A percentile compares a stretch with the other conserved stretches of the same genome.
Conservation (phyloP, 164 flowering plant species). For the Platanus orientalis region DNA sequence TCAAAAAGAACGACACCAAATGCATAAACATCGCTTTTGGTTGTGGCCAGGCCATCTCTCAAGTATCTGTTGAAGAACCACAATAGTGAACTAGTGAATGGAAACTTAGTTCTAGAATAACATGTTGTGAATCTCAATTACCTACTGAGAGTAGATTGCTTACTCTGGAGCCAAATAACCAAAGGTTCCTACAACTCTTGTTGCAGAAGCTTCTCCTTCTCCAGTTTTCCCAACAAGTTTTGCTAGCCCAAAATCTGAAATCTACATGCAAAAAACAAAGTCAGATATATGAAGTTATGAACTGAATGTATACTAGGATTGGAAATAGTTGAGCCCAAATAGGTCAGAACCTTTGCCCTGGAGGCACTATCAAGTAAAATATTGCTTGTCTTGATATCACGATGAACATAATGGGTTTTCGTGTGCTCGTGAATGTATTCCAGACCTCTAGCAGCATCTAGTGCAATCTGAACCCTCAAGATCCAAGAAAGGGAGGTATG, state of each 20-base stretch:
- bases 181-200: conserved; percentile 91
- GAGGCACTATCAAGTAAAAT: conserved; percentile 80
- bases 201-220: conserved; percentile 72
- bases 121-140: neutral
- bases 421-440: conserved; percentile 98
- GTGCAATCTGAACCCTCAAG: conserved; percentile 82
- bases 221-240: conserved; percentile 67
- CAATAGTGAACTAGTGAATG: conserved; percentile 5
- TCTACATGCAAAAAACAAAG: conserved; percentile 32
- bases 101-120: conserved; percentile 1
- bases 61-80: conserved; percentile 50
- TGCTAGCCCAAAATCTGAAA: conserved; percentile 94
- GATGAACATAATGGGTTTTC: conserved; percentile 88
- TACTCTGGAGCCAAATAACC: conserved; percentile 99
- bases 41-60: conserved; percentile 81
- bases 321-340: neutral
- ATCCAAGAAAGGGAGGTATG: conserved; percentile 88
- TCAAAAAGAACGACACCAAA: conserved; percentile 95
- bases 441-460: conserved; percentile 91
- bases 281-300: conserved; percentile 7
- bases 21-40: conserved; percentile 93
- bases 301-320: conserved; percentile 1
- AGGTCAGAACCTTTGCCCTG: conserved; percentile 68
- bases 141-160: conserved; percentile 21
- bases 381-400: conserved; percentile 94